phyloP scores from a whole-genome alignment of 2,329 filamentous ascomycete species.

The Botrytis sinoallii region DNA sequence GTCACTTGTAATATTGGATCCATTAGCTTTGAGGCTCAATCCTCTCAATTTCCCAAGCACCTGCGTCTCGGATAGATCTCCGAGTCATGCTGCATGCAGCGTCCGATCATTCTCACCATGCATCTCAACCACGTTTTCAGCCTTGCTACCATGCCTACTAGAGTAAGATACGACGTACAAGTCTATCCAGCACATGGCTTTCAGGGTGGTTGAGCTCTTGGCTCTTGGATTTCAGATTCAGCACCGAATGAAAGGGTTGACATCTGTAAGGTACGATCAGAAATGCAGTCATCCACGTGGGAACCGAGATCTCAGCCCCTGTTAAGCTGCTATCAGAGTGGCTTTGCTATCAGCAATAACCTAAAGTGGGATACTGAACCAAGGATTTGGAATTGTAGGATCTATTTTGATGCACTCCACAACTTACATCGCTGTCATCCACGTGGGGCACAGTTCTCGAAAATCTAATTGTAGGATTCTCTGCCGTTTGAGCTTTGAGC shows the following conservation, averaged over 20 bases:
- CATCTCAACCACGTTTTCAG: conserved; percentile 13
- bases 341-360: neutral
- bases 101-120: conserved; percentile 1
- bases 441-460: neutral
- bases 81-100: neutral
- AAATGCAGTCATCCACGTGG: conserved; percentile 13
- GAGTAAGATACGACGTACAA: neutral
- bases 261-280: conserved; percentile 6
- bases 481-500: neutral
- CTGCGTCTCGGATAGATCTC: neutral
- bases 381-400: conserved; percentile 2
- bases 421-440: neutral
- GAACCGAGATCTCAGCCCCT: conserved; percentile 2
- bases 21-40: neutral
- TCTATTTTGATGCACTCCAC: conserved; percentile 3
- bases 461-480: conserved; percentile 1
- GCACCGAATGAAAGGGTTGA: neutral
- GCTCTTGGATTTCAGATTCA: neutral
- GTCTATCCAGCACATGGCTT: conserved; percentile 1
- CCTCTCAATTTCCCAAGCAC: neutral
- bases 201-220: neutral
- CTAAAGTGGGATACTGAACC: neutral
- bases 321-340: neutral
- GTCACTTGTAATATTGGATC: neutral
- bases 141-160: neutral